Conservation (phyloP, 805 yeast species). For the Kurtzmaniella cleridarum region DNA sequence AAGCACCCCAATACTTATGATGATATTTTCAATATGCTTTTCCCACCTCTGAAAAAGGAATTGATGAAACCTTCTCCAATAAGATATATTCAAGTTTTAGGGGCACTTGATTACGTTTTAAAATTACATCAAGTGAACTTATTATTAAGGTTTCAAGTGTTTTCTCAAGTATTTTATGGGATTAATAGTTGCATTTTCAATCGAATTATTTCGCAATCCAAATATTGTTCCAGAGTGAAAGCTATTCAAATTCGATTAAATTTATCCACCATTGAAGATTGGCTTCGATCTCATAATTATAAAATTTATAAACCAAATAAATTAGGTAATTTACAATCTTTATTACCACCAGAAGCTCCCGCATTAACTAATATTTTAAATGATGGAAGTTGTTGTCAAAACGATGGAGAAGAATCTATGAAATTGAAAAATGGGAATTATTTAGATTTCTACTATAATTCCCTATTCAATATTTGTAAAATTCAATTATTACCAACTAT, state of each 20-base stretch:
- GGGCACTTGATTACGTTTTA: slow-evolving; percentile 81
- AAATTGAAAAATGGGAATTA: slow-evolving; percentile 40
- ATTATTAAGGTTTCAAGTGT: slow-evolving; percentile 68
- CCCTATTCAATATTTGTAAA: slow-evolving; percentile 61
- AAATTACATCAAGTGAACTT: slow-evolving; percentile 79
- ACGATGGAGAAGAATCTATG: slow-evolving; percentile 19
- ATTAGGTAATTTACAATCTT: slow-evolving; percentile 22
- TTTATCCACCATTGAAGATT: slow-evolving; percentile 82
- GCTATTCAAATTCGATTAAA: slow-evolving; percentile 90
- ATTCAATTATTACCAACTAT: slow-evolving; percentile 65
- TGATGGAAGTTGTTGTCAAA: slow-evolving; percentile 12
- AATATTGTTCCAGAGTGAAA: slow-evolving; percentile 68
- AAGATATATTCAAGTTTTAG: slow-evolving; percentile 76
- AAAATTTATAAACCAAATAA: slow-evolving; percentile 31
- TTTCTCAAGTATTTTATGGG: slow-evolving; percentile 76
- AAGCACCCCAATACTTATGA: slow-evolving; percentile 52
- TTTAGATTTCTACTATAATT: slow-evolving; percentile 56
- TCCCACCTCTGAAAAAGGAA: slow-evolving; percentile 79
- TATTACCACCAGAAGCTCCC: slow-evolving; percentile 10
- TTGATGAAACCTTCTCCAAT: slow-evolving; percentile 88
- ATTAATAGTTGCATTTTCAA: slow-evolving; percentile 70
- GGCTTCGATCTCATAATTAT: slow-evolving; percentile 73
- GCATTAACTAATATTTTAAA: slow-evolving; percentile 17
- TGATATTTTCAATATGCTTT: slow-evolving; percentile 67
- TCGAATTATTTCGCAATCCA: slow-evolving; percentile 58